Conservation (phyloP, 495 filamentous ascomycete species). For the Penicillium desertorum region DNA sequence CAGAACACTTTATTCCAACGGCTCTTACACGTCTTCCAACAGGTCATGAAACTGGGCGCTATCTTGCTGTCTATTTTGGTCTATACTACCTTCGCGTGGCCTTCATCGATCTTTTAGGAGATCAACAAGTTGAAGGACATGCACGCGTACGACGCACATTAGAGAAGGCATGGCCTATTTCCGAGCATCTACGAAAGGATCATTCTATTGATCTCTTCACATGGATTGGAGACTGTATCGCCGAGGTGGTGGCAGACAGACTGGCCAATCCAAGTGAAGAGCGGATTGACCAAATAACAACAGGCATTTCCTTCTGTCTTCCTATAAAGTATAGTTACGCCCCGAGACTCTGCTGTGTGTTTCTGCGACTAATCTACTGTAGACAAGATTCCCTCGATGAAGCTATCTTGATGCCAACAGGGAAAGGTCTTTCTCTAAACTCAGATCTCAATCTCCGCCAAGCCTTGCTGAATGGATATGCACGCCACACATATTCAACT, state of each 20-base stretch:
- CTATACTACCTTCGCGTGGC: conserved; percentile 72
- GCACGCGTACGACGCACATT: conserved; percentile 53
- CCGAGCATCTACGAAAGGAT: conserved; percentile 62
- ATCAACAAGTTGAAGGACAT: conserved; percentile 27
- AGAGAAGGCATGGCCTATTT: conserved; percentile 70
- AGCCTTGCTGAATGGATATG: conserved; percentile 64
- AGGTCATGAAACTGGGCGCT: conserved; percentile 60
- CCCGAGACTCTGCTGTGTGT: neutral
- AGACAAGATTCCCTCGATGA: conserved; percentile 69
- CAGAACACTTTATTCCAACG: conserved; percentile 69
- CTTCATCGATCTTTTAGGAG: conserved; percentile 64
- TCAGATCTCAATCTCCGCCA: conserved; percentile 65
- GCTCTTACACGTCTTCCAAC: conserved; percentile 66
- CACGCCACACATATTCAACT: conserved; percentile 44
- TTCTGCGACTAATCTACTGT: conserved; percentile 4
- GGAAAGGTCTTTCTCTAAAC: conserved; percentile 74
- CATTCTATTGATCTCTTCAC: conserved; percentile 66
- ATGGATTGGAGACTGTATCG: conserved; percentile 74
- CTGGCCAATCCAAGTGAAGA: conserved; percentile 33
- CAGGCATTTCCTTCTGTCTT: conserved; percentile 79
- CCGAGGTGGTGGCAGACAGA: conserved; percentile 58
- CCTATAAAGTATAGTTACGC: conserved; percentile 62
- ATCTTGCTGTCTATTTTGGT: conserved; percentile 71
- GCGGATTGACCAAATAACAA: conserved; percentile 52
- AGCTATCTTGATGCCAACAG: conserved; percentile 73